These are phyloP conservation scores for Alliaria petiolata DNA, from an alignment of 345 rosid species.

Conservation along the genomic window DNA sequence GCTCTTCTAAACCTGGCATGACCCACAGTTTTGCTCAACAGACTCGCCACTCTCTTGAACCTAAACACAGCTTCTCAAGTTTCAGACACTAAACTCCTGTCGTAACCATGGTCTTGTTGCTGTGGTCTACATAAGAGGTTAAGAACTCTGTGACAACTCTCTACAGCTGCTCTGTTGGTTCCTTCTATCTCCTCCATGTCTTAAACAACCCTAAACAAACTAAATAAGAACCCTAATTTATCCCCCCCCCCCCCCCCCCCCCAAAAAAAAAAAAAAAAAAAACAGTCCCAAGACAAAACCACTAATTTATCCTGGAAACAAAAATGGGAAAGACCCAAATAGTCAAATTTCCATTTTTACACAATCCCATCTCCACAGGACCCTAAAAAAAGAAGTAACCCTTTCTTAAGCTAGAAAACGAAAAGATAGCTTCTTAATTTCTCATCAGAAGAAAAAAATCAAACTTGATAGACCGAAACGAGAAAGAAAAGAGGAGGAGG, in stretches of 20 bases:
- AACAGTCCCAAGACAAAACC: not conserved
- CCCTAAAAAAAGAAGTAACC: not conserved
- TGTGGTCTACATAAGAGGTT: constrained; percentile 53
- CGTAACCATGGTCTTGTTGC: constrained; percentile 53
- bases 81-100: constrained; percentile 57
- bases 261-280: not conserved
- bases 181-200: constrained; percentile 91
- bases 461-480: not conserved
- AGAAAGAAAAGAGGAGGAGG: not conserved
- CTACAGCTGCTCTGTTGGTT: constrained; percentile 75
- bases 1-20: constrained; percentile 91
- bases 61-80: constrained; percentile 80
- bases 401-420: constrained; percentile 5
- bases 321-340: constrained; percentile 27
- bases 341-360: constrained; percentile 36
- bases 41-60: constrained; percentile 81
- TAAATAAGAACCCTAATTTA: constrained; percentile 33
- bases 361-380: constrained; percentile 9
- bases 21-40: constrained; percentile 68
- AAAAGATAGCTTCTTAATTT: not conserved
- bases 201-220: constrained; percentile 9
- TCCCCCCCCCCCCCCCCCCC: too few species aligned
- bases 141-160: constrained; percentile 82
- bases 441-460: not conserved
- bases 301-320: constrained; percentile 13